These are phyloP conservation scores for Ceratocystis huliohia DNA, from an alignment of 2,329 filamentous ascomycete genomes.

Conservation along the genomic window DNA sequence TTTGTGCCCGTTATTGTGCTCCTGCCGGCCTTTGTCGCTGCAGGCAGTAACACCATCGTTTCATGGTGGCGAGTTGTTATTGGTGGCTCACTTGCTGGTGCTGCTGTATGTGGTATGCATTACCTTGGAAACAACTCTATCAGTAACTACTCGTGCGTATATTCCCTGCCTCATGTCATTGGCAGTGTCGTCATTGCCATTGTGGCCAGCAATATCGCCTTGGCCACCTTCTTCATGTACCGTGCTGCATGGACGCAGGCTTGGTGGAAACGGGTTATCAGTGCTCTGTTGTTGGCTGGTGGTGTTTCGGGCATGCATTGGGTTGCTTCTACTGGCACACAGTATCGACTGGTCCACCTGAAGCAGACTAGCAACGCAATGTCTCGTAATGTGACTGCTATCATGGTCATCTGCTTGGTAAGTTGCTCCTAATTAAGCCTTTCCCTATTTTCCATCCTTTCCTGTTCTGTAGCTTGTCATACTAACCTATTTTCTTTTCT, in stretches of 20 bases:
- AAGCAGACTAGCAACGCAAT: slow-evolving; percentile 32
- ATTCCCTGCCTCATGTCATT: slow-evolving; percentile 46
- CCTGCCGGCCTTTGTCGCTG: slow-evolving; percentile 56
- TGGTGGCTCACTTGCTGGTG: slow-evolving; percentile 58
- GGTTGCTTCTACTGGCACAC: slow-evolving; percentile 60
- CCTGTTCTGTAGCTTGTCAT: too few relatives aligned
- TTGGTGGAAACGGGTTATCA: slow-evolving; percentile 61
- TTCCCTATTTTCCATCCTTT: background rate
- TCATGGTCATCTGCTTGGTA: slow-evolving; percentile 61
- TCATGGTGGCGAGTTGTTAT: slow-evolving; percentile 45
- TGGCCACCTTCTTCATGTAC: slow-evolving; percentile 67
- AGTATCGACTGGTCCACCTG: slow-evolving; percentile 45
- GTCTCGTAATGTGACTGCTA: slow-evolving; percentile 53
- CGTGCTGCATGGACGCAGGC: slow-evolving; percentile 63
- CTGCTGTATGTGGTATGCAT: slow-evolving; percentile 73
- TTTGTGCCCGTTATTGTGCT: slow-evolving; percentile 68
- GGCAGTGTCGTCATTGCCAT: slow-evolving; percentile 62
- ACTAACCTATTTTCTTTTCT: background rate
- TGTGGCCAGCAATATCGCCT: slow-evolving; percentile 53
- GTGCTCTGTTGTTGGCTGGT: slow-evolving; percentile 54
- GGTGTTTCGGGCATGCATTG: slow-evolving; percentile 83
- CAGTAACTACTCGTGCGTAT: slow-evolving; percentile 57
- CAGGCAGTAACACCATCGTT: slow-evolving; percentile 47
- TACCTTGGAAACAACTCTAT: slow-evolving; percentile 79
- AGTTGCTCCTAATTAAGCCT: slow-evolving; percentile 25